Evolutionary conservation across 495 filamentous ascomycete genomes (phyloP), one percentile per base, ranked within the genome.

Genomic region (Hypoxylon cercidicola): DNA sequence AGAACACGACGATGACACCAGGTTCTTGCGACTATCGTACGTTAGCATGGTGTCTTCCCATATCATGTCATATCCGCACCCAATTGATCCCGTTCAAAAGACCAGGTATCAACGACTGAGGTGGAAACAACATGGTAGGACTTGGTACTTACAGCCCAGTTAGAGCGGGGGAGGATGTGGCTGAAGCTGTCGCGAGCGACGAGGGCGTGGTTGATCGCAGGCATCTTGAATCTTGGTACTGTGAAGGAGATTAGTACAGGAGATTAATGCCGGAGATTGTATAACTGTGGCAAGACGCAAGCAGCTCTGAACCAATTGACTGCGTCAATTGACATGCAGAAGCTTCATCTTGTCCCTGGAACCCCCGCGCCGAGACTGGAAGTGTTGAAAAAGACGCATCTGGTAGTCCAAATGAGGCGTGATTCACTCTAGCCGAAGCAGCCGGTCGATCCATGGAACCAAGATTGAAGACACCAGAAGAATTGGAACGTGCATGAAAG

Each of bases 1-100:
- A 82, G 78, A 87, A 86, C 45, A 87, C 85, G 66, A 85, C 76
- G 41, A 86, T 78, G 64, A 86, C 83, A 73, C 84, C 85, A 18
- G 78, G 71, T 72, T 87, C 81, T 46, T 75, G 61, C 47, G 54
- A 55, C 65, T 68, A 23, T 61, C 64, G 21, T 11, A 34, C n/a
- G 44, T 68, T 55, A 63, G 65, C 30, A 47, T n/a, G 13, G 34
- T 28, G 18, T 15, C 35, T 44, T n/a, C 3, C 21, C 3, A 28
- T 3, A 28, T 28, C 3, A 3, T 7, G n/a, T n/a, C n/a, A n/a
- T n/a, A 28, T 7, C 25, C 25, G 3, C 25, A 28, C 25, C 25
- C 25, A 28, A 28, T 28, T 28, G 25, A 28, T 28, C 25, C 25
- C 25, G 7, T 28, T 28, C 25, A 28, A 28, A 3, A 7, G 25